Evolutionary conservation across 2,329 filamentous ascomycete species (phyloP).

Genomic region (Nannizziopsis barbatae): DNA sequence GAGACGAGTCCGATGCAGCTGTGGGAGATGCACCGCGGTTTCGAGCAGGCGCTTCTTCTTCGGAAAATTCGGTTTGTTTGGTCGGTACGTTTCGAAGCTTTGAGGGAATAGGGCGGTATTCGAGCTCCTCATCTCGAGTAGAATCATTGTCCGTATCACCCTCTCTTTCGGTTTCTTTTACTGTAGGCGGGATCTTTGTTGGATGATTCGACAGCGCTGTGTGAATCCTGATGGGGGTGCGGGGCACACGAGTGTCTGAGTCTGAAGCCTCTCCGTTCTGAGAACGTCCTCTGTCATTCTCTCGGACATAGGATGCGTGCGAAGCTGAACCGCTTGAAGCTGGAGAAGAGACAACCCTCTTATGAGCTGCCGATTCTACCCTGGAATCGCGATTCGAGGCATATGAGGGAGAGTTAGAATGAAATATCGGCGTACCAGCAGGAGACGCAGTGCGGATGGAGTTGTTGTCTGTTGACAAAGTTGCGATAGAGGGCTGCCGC

Average conservation of each 20-base stretch:
- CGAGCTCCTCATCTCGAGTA: no score
- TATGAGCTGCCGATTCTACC: slow-evolving; percentile 1
- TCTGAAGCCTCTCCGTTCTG: slow-evolving; percentile 11
- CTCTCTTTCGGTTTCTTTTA: no score
- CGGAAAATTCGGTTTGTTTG: background rate
- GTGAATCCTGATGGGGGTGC: no score
- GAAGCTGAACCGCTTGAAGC: background rate
- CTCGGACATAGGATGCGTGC: background rate
- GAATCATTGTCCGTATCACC: no score
- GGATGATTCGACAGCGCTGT: no score
- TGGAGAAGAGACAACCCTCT: background rate
- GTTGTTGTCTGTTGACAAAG: background rate
- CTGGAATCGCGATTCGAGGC: background rate
- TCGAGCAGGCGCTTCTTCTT: background rate
- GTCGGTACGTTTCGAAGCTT: background rate
- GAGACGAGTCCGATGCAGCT: background rate
- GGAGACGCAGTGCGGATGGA: slow-evolving; percentile 6
- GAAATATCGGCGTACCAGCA: background rate
- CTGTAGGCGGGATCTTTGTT: no score
- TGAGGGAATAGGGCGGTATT: background rate
- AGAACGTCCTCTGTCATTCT: no score
- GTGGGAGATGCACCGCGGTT: background rate
- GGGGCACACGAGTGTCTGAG: no score
- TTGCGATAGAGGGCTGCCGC: slow-evolving; percentile 17
- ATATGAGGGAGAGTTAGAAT: background rate